A percentile compares a stretch with the other conserved stretches of the same genome.
Evolutionary conservation across 2,329 filamentous ascomycete species (phyloP).

Genomic region (Fusarium coicis): DNA sequence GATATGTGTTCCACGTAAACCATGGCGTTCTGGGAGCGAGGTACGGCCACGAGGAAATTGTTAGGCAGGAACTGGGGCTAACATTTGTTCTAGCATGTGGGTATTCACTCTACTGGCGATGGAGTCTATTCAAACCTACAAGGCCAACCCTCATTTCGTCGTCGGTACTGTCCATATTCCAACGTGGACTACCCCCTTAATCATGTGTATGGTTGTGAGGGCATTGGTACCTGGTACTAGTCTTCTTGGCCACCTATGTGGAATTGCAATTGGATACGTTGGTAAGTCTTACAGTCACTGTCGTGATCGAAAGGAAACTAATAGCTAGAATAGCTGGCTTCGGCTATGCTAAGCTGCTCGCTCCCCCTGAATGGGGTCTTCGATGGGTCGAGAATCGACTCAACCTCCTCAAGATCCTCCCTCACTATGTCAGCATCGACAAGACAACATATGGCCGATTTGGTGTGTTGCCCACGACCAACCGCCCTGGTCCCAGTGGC

Average conservation of each 20-base stretch:
- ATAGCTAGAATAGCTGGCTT: constrained; percentile 71
- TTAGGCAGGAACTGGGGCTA: neutral
- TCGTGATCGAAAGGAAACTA: neutral
- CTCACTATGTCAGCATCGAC: constrained; percentile 93
- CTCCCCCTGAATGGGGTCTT: constrained; percentile 87
- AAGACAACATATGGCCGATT: constrained; percentile 96
- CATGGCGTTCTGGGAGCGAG: constrained; percentile 84
- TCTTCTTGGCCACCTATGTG: constrained; percentile 87
- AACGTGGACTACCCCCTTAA: constrained; percentile 90
- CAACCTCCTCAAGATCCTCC: constrained; percentile 83
- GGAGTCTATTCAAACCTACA: constrained; percentile 88
- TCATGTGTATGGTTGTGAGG: constrained; percentile 77
- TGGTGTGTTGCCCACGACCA: constrained; percentile 78
- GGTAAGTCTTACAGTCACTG: constrained; percentile 65
- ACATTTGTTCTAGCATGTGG: constrained; percentile 74
- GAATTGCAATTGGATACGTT: constrained; percentile 84
- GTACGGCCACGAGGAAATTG: constrained; percentile 57
- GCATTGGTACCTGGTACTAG: constrained; percentile 84
- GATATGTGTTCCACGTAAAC: constrained; percentile 75
- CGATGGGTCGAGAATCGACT: constrained; percentile 90
- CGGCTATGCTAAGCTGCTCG: constrained; percentile 88
- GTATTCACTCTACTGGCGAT: constrained; percentile 87
- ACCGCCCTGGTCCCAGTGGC: constrained; percentile 50
- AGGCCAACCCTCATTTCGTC: constrained; percentile 80
- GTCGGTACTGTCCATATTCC: constrained; percentile 76